Base-by-base conservation (phyloP, 129 eudicot species). In the Smallanthus sonchifolius region DNA sequence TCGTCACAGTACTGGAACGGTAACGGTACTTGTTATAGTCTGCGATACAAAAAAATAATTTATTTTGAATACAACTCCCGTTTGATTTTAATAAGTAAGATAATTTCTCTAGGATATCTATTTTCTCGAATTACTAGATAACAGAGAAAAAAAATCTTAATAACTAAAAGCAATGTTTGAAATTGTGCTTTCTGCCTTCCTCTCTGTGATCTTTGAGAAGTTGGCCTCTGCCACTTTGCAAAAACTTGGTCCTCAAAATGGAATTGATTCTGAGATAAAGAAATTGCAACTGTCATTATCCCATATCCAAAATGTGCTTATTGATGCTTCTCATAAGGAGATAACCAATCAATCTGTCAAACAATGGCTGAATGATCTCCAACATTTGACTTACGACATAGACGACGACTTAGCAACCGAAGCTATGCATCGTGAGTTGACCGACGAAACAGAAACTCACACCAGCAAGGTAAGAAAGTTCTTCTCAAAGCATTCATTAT, bases 161-260 rank as follows among this genome's bases (percentile, higher is more conserved):
- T n/a, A n/a, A n/a, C n/a, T n/a, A n/a, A n/a, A 59, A 59, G 4
- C 65, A 59, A 59, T 59, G 65, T 39, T 39, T 59, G 65, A 59
- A 59, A 8, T 4, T 0, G 9, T 59, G 39, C 65, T 59, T 59
- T 30, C 65, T 28, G 39, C 40, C 38, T 1, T 59, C 40, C 65
- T 59, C 9, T 1, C 17, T 5, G 40, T 59, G 17, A 17, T 59
- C 17, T 9, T 59, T 13, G 65, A 59, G 10, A 59, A 59, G 16
- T 15, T 59, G 65, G n/a, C n/a, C 9, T 11, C 17, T 59, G 9
- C 37, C 30, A 1, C 39, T 59, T 30, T 20, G 10, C 30, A 59
- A 30, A 59, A 13, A 17, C 10, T 59, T 59, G 65, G 7, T 13
- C 38, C 30, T 10, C 39, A 59, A 4, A 3, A n/a, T n/a, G 65